Base-by-base conservation (phyloP, 352 stramenopile genomes). In the Phytophthora foliorum region DNA sequence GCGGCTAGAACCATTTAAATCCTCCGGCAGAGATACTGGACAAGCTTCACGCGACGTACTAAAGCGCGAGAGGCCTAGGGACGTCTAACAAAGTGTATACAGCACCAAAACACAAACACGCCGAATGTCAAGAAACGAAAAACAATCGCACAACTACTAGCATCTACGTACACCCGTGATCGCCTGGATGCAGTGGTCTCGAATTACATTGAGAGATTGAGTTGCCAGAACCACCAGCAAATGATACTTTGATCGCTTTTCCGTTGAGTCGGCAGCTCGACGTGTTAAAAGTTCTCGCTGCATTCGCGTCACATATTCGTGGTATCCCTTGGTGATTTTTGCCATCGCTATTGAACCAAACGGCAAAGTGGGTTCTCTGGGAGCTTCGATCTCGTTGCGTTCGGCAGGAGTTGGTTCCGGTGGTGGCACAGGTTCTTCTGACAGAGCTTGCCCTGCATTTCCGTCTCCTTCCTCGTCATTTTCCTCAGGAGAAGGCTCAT, bases 141-240 rank as follows among this genome's bases (percentile, higher is more conserved):
- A 19, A 21, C 9, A 17, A 45, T 16, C 29, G 16, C 17, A 54
- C 32, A 21, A 24, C 21, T 7, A 16, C 6, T 59, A 22, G 13
- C 31, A n/a, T 21, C 17, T 24, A 79, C 76, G 36, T 82, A 92
- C 86, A 3, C 81, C 76, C 8, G 75, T 85, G 57, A 92, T 91
- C 19, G 61, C 62, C 24, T 76, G 70, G 38, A 92, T 64, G 49
- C 84, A 94, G 44, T 94, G 86, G 6, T 81, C 69, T 49, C 88
- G 46, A 45, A 91, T 82, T 6, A 75, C 55, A 25, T 56, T 61
- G 2, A 90, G 69, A 2, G 82, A 77, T 53, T 92, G 86, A 6
- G 68, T 67, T 7, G 78, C 82, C 16, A 91, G 32, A 3, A 86
- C 63, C 14, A 72, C 63, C 11, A 94, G 60, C 11, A 86, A 63